phyloP scores from a whole-genome alignment of 73 alveolate genomes.

The Paramecium sonneborni region DNA sequence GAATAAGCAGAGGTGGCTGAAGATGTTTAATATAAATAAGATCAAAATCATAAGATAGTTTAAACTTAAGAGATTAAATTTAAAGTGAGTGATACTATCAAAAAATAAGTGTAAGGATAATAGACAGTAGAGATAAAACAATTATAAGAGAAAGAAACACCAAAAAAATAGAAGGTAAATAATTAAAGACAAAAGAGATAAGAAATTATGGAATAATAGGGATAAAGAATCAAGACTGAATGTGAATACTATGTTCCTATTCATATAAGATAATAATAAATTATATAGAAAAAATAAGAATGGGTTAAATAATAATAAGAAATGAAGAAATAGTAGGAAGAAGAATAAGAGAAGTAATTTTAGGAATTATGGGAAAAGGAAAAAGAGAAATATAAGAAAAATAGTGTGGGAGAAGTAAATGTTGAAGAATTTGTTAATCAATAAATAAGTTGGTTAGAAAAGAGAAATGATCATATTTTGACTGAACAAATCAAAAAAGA shows the following conservation, averaged over 20 bases:
- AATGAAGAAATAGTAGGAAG: background rate
- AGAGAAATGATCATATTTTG: slow-evolving; percentile 38
- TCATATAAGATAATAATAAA: background rate
- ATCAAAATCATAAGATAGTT: background rate
- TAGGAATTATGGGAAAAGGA: background rate
- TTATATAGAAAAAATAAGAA: slow-evolving; percentile 1
- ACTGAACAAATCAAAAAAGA: background rate
- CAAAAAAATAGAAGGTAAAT: background rate
- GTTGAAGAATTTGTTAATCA: background rate
- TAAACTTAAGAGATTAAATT: slow-evolving; percentile 9
- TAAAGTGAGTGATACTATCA: slow-evolving; percentile 17
- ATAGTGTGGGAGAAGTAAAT: background rate
- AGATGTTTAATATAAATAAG: background rate
- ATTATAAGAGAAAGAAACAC: slow-evolving; percentile 26
- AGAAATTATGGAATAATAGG: slow-evolving; percentile 24
- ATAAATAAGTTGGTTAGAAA: slow-evolving; percentile 17
- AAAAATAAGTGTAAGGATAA: background rate
- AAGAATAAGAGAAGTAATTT: background rate
- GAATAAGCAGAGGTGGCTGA: slow-evolving; percentile 12
- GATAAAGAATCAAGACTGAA: slow-evolving; percentile 10
- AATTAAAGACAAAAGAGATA: background rate
- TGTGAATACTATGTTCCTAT: slow-evolving; percentile 41
- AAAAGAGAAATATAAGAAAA: background rate
- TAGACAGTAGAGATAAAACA: background rate
- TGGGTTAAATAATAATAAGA: background rate